Base-by-base conservation (phyloP, 352 stramenopile genomes). In the Phytopythium vexans region DNA sequence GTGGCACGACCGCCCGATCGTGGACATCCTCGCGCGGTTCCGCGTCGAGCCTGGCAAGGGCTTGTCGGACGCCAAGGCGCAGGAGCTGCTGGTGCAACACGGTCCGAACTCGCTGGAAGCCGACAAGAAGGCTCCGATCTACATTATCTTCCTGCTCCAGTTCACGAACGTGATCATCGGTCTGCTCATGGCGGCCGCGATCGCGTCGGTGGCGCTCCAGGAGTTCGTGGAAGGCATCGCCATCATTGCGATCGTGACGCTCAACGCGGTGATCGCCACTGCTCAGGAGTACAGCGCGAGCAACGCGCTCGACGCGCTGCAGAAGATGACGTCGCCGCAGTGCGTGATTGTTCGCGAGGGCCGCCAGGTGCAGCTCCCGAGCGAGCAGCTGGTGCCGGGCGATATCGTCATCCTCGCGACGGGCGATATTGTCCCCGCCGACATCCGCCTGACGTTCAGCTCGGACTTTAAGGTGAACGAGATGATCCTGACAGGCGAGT, bases 401-500 rank as follows among this genome's bases (percentile, higher is more conserved):
- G 81, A 89, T 42, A 74, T 94, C 16, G 83, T 98, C 37, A 68
- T 90, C 21, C 74, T 98, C 1, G 74, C 76, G 15, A 95, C 88
- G 14, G 95, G 93, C n/a, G 95, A 98, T 59, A 94, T 97, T 54
- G 86, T 98, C 34, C 89, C 92, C 1, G 77, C 88, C 1, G 95
- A 98, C 62, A 88, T 95, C 16, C 66, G 92, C n/a, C 75, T 98
- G 5, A 68, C 95, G 8, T 74, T 85, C 49, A 95, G 89, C 57
- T 77, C 82, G 0, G 69, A 88, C 49, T 79, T 90, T 36, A 85
- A 92, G 56, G 78, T 98, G 5, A 96, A 98, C 64, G 92, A 98
- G 76, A 97, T 92, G 58, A 96, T 88, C 54, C 73, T 98, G 5
- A 98, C 95, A 6, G 95, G 95, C 41, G 95, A 98, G 62, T 89